Percentiles rank a stretch among this genome's conserved stretches.
Conservation (phyloP, 176 grass and related monocot genomes). For the Saccharum officinarum region DNA sequence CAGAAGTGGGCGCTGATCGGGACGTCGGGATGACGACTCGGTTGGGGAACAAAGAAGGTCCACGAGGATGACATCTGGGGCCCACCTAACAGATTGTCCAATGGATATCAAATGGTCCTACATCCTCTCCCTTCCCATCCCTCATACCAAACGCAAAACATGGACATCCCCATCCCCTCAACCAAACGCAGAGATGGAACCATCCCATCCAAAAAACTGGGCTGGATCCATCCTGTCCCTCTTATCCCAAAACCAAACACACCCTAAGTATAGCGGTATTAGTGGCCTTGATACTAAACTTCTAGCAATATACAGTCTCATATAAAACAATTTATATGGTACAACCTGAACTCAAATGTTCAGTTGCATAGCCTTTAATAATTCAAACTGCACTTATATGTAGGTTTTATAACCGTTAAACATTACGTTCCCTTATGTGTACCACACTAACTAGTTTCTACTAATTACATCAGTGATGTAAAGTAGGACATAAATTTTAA, state of each 20-base stretch:
- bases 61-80: background rate
- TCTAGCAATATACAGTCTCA: background rate
- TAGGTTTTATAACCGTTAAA: background rate
- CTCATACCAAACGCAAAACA: background rate
- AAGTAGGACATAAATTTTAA: background rate
- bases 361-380: background rate
- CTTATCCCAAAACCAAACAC: background rate
- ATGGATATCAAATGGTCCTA: background rate
- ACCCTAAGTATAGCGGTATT: constrained; percentile 1
- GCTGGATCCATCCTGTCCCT: background rate
- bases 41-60: background rate
- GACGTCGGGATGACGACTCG: background rate
- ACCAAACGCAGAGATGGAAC: background rate
- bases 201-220: background rate
- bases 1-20: background rate
- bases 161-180: background rate
- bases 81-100: too few relatives aligned
- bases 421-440: background rate
- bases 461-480: constrained; percentile 10
- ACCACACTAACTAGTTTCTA: background rate
- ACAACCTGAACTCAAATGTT: background rate
- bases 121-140: background rate
- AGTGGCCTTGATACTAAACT: background rate
- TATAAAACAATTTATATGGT: background rate
- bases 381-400: background rate